These are phyloP conservation scores for Fusarium napiforme DNA, from an alignment of 2,329 filamentous ascomycete species.

Conservation along the genomic window DNA sequence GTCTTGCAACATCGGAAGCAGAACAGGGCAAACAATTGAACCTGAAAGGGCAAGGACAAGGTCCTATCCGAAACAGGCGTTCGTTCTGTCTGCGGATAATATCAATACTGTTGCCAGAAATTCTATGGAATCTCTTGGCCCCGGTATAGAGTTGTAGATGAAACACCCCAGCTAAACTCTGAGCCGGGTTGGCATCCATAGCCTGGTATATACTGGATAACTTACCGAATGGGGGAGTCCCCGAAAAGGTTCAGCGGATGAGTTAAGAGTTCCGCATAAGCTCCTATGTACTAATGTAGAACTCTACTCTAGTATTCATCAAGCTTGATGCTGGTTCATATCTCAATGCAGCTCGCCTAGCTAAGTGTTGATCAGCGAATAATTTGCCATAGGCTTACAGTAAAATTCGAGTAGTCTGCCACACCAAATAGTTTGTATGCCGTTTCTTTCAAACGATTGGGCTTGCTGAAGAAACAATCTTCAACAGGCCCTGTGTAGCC, in stretches of 20 bases:
- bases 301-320: neutral
- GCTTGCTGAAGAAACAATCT: neutral
- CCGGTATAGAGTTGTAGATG: slow-evolving; percentile 15
- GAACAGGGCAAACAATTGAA: slow-evolving; percentile 3
- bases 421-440: neutral
- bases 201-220: neutral
- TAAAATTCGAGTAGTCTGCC: neutral
- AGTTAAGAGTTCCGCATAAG: slow-evolving; percentile 26
- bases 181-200: slow-evolving; percentile 14
- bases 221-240: slow-evolving; percentile 35
- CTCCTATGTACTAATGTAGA: neutral
- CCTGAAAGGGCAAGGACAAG: neutral
- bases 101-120: neutral
- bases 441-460: neutral
- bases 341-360: neutral
- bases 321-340: slow-evolving; percentile 1
- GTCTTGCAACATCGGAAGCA: slow-evolving; percentile 4
- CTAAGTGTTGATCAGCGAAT: slow-evolving; percentile 5
- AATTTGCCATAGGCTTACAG: neutral
- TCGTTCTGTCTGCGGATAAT: neutral
- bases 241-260: slow-evolving; percentile 25
- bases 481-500: slow-evolving; percentile 13
- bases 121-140: neutral
- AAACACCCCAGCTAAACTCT: slow-evolving; percentile 34
- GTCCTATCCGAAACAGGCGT: slow-evolving; percentile 7